phyloP scores from a whole-genome alignment of 1,284 basidiomycete genomes.

The Trametes pubescens region DNA sequence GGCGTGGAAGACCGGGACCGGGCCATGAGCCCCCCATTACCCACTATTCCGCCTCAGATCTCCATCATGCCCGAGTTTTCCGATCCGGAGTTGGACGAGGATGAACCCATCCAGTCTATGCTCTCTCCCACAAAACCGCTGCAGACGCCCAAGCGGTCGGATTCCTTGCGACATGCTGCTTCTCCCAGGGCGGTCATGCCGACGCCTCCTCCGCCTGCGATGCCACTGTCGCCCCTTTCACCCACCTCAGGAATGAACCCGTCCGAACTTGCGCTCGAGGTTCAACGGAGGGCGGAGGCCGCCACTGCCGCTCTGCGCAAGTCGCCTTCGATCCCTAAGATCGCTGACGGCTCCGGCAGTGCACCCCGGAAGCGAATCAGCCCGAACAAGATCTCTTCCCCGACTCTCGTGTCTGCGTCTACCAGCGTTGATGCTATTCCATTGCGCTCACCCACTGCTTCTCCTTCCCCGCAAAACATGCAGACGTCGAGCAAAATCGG shows the following conservation, averaged over 20 bases:
- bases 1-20: constrained; percentile 56
- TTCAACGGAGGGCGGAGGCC: constrained; percentile 74
- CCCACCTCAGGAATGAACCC: constrained; percentile 33
- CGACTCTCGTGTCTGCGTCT: constrained; percentile 75
- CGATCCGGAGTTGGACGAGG: constrained; percentile 25
- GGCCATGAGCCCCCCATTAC: constrained; percentile 26
- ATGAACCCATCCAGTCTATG: constrained; percentile 17
- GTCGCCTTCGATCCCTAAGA: constrained; percentile 59
- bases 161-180: constrained; percentile 22
- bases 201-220: constrained; percentile 14
- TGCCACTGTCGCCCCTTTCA: constrained; percentile 28
- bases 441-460: constrained; percentile 53
- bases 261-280: constrained; percentile 54
- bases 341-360: constrained; percentile 46
- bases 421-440: constrained; percentile 81
- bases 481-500: constrained; percentile 40
- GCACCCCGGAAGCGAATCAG: constrained; percentile 68
- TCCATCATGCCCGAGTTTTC: constrained; percentile 31
- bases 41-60: constrained; percentile 27
- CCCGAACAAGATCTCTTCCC: constrained; percentile 76
- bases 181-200: constrained; percentile 8
- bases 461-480: constrained; percentile 30
- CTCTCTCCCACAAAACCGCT: constrained; percentile 22
- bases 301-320: constrained; percentile 75
- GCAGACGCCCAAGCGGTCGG: constrained; percentile 29